Conservation (phyloP, 345 rosid species). For the Aquilaria malaccensis region DNA sequence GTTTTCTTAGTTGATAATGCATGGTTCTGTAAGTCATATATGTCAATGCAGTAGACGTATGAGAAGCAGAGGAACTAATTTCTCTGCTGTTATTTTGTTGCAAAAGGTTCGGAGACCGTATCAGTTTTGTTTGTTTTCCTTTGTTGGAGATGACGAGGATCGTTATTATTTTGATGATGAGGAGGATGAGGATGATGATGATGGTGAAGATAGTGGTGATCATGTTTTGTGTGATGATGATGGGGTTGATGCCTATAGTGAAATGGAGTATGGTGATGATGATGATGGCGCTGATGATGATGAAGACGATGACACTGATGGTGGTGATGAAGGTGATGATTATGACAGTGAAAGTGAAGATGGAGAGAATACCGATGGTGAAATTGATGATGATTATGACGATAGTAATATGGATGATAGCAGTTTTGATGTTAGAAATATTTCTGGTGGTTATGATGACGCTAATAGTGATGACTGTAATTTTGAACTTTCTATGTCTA, state of each 20-base stretch:
- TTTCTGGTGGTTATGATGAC: constrained; percentile 15
- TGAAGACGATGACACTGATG: constrained; percentile 7
- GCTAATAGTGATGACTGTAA: constrained; percentile 27
- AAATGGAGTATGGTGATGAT: constrained; percentile 10
- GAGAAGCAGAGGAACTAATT: constrained; percentile 36
- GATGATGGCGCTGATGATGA: constrained; percentile 9
- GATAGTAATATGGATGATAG: constrained; percentile 6
- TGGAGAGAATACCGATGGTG: constrained; percentile 13
- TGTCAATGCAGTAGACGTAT: constrained; percentile 11
- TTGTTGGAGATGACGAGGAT: constrained; percentile 10
- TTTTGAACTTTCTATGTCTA: constrained; percentile 47
- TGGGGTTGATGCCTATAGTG: constrained; percentile 10
- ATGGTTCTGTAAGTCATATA: background rate
- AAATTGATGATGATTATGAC: constrained; percentile 20
- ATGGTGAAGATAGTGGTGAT: constrained; percentile 18
- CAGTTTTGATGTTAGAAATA: constrained; percentile 1
- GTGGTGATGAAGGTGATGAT: constrained; percentile 6
- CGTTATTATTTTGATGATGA: constrained; percentile 16
- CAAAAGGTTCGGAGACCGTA: constrained; percentile 28
- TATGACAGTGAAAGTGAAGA: constrained; percentile 1
- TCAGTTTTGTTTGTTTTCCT: constrained; percentile 22
- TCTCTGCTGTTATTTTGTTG: constrained; percentile 47
- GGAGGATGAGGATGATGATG: constrained; percentile 20
- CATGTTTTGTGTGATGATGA: constrained; percentile 16
- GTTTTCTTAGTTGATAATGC: constrained; percentile 4